Base-by-base conservation (phyloP, 2,329 filamentous ascomycete species). In the Ceratocystiopsis sp. region DNA sequence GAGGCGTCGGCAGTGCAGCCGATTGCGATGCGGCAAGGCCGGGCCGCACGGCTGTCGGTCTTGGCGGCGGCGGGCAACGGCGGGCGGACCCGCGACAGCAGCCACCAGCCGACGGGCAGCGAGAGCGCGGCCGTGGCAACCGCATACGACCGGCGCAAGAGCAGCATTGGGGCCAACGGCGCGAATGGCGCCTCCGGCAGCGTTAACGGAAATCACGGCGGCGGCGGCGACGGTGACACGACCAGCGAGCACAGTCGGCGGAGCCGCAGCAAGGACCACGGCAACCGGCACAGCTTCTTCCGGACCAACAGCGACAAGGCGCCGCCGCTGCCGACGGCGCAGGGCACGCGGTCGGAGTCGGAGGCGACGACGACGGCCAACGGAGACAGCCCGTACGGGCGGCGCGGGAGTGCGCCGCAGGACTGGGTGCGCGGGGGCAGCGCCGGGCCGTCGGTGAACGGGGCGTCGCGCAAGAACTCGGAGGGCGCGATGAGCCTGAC, bases 21-120 rank as follows among this genome's bases (percentile, higher is more conserved):
- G 1, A 64, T 74, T n/a, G 63, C 66, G 3, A 53, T 69, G 35
- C 64, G 64, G n/a, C 65, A 62, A 38, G 57, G 64, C 9, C 68
- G 68, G 16, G 69, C 69, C 15, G 64, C 70, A 3, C 63, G 73
- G 3, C 61, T 76, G 13, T 76, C 71, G 54, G 74, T 77, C 56
- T 58, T 76, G 3, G 67, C 69, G 3, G 67, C 69, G 12, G 65
- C 66, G 37, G 43, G 54, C 17, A 48, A 54, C 32, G 46, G 47
- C 7, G 57, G 54, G 35, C 45, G 41, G 7, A 46, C 48, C 43
- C 46, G 42, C 12, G 37, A 50, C 36, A 47, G 46, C 44, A 38
- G 41, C 47, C 53, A 29, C 10, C 7, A 29, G 6, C 5, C 25
- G 9, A 7, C 25, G 25, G 25, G 25, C 4, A 11, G 40, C 19